Evolutionary conservation across 2,329 filamentous ascomycete genomes (phyloP).

Genomic region (Epichloe bromicola): DNA sequence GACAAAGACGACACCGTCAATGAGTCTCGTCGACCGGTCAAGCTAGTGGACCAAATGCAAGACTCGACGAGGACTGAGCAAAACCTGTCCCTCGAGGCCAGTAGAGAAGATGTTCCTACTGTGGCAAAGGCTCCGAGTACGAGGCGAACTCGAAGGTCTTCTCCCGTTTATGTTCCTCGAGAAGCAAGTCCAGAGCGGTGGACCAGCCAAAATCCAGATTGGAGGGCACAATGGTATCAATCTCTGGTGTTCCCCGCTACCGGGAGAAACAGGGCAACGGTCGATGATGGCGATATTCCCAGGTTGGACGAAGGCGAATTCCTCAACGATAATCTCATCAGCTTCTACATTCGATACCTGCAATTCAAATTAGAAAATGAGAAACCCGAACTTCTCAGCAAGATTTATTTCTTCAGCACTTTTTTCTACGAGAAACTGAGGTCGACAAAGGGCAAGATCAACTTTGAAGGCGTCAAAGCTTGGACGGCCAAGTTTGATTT

Average conservation of each 20-base stretch:
- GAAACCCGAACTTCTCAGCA: conserved; percentile 42
- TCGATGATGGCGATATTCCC: conserved; percentile 60
- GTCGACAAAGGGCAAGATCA: conserved; percentile 49
- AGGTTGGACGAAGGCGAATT: conserved; percentile 75
- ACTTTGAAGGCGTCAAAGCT: conserved; percentile 71
- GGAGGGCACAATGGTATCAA: conserved; percentile 39
- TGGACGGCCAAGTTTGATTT: conserved; percentile 85
- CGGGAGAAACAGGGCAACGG: conserved; percentile 48
- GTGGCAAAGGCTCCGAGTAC: conserved; percentile 6
- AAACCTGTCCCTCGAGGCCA: neutral
- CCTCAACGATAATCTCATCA: conserved; percentile 85
- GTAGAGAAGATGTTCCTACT: neutral
- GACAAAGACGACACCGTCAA: neutral
- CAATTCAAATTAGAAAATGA: conserved; percentile 45
- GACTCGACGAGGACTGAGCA: neutral
- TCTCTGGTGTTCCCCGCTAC: conserved; percentile 48
- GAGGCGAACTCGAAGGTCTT: conserved; percentile 14
- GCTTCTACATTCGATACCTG: conserved; percentile 70
- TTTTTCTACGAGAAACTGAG: conserved; percentile 79
- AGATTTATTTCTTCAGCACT: conserved; percentile 88
- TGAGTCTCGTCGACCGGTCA: neutral
- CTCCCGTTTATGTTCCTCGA: conserved; percentile 5
- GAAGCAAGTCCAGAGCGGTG: conserved; percentile 23
- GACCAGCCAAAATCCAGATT: conserved; percentile 37
- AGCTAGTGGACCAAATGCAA: conserved; percentile 1